Base-by-base conservation (phyloP, 805 yeast genomes). In the Zygoascus flipseniorum region DNA sequence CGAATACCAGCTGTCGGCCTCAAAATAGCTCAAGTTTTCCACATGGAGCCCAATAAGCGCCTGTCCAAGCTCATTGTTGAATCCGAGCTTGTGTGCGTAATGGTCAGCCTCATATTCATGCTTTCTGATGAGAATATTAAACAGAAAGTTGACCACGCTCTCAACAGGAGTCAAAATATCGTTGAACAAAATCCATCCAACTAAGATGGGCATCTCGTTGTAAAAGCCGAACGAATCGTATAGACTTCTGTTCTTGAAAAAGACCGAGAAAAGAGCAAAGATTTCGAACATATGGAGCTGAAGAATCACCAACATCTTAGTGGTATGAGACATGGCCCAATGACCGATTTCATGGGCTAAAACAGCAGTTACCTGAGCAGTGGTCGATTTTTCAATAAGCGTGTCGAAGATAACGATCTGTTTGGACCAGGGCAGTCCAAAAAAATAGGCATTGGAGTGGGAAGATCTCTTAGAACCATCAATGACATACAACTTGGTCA, bases 271-370 rank as follows among this genome's bases (percentile, higher is more conserved):
- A 58, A 86, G 65, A 0, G 85, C 75, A 67, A 90, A 87, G 45
- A 82, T 76, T 26, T 79, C 63, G 60, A 85, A 79, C 51, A 83
- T 69, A 61, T 86, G 86, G 5, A 72, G 67, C 69, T 88, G 90
- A 47, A 81, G 74, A 57, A 83, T 77, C 5, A 78, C 63, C 63
- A 93, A 70, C 76, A 85, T 78, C 66, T 82, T 83, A n/a, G 90
- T 74, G 56, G 90, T 85, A 69, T 93, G 99, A 54, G 85, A 82
- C 67, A 86, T 77, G 62, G 85, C 83, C 99, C 99, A 93, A 69
- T 93, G 99, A 50, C 99, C 99, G 61, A 93, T 85, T 73, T 93
- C 99, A 66, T 93, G 99, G n/a, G 96, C 98, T 59, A 92, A 76
- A 1, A 93, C 96, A 51, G 98, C 97, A 51, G 89, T 88, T 43